These are phyloP conservation scores for Cajanus cajan DNA, from an alignment of 306 rosid species.

Conservation along the genomic window DNA sequence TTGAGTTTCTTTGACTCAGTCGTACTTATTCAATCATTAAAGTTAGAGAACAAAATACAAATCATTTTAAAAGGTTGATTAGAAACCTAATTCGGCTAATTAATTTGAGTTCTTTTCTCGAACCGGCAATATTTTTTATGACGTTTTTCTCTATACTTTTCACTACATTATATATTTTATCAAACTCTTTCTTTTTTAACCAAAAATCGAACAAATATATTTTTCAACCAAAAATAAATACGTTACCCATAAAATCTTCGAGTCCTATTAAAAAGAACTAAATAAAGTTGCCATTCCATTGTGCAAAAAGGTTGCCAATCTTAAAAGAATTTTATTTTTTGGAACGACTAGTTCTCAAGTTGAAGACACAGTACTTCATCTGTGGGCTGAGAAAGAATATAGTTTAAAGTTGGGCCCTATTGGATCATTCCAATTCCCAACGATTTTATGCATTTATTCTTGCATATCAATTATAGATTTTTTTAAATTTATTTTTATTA, in stretches of 20 bases:
- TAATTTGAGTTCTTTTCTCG: not conserved
- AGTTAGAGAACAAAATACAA: not conserved
- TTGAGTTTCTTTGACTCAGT: conserved; percentile 6
- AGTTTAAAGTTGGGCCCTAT: not conserved
- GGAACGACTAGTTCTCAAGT: not conserved
- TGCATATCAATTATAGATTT: too few relatives aligned
- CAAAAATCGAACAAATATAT: not conserved
- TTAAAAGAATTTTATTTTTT: not conserved
- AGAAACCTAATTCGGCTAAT: not conserved
- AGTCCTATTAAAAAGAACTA: too few relatives aligned
- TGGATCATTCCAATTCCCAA: not conserved
- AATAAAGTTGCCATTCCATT: not conserved
- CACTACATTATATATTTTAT: not conserved
- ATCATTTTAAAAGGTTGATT: not conserved
- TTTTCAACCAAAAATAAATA: not conserved
- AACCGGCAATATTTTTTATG: not conserved
- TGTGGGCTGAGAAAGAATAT: not conserved
- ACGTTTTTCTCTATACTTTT: not conserved
- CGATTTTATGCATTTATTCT: not conserved
- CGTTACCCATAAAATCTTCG: too few relatives aligned
- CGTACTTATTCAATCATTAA: not conserved
- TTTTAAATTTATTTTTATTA: too few relatives aligned
- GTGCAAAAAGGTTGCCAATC: too few relatives aligned
- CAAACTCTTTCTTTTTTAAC: not conserved
- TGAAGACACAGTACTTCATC: not conserved